Evolutionary conservation across 495 filamentous ascomycete genomes (phyloP), one percentile per base, ranked within the genome.

Genomic region (Evansstolkia leycettana): DNA sequence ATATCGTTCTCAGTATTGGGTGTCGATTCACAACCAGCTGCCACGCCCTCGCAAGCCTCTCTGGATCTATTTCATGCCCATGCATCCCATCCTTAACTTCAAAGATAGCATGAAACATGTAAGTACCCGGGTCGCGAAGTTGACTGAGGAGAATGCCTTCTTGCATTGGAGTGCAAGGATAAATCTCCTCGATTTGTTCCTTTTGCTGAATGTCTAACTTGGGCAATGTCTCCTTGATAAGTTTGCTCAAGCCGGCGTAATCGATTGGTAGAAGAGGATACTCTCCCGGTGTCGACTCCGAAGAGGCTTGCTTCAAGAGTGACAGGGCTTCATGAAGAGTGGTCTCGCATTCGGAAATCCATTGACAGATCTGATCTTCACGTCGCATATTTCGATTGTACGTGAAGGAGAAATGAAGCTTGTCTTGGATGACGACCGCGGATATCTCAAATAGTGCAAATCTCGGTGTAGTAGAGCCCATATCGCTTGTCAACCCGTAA

Each of bases 101-200:
- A 12, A 67, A 69, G 5, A 69, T 53, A 2, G 55, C 55, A 39
- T 62, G 55, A 40, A 65, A 65, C 37, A 62, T 55, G 45, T 73
- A 75, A 1, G 53, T 47, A 17, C 46, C 49, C 9, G 64, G 54
- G 28, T 70, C 59, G 17, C 65, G 70, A 10, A 70, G 58, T 24
- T 82, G 76, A 36, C 73, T 78, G 34, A 80, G 69, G 11, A 84
- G 52, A 3, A 83, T 69, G 29, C 71, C 76, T 39, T 80, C 70
- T 41, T 84, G 80, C 25, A 75, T 72, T 0, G 75, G 68, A 0
- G 78, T 78, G 35, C 70, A 75, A 1, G 78, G 78, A 33, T 80
- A 81, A 19, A 72, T 63, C 23, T 76, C 68, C 50, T 83, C 67
- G 1, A 75, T 57, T 0, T 65, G 50, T 15, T 49, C 48, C 37